Conservation (phyloP, 1,284 basidiomycete genomes). For the Marasmius fiardii region DNA sequence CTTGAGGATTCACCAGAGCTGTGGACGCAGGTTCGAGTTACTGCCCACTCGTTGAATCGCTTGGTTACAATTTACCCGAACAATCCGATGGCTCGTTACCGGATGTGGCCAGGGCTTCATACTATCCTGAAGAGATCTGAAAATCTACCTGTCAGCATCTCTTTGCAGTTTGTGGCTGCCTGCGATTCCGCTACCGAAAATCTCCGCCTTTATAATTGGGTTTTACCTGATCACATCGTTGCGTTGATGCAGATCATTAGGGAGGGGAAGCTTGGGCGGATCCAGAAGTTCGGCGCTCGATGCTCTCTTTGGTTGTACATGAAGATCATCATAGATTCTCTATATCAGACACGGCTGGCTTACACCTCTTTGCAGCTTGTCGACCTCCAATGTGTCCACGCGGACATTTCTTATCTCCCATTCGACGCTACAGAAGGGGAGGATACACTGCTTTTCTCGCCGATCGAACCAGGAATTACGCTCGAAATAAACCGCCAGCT, state of each 20-base stretch:
- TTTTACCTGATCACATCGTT: not conserved
- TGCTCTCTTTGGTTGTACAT: not conserved
- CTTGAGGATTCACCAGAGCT: not conserved
- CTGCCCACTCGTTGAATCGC: too few species aligned
- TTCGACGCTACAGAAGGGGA: not conserved
- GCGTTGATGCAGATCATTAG: not conserved
- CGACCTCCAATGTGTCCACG: not conserved
- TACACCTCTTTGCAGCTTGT: not conserved
- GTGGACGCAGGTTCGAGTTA: not conserved
- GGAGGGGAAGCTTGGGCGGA: not conserved
- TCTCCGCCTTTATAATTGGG: not conserved
- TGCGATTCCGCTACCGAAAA: too few species aligned
- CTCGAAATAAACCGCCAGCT: not conserved
- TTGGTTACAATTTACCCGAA: too few species aligned
- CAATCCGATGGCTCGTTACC: not conserved
- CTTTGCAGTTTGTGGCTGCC: not conserved
- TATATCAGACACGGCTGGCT: not conserved
- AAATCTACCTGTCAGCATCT: not conserved
- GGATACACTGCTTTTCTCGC: not conserved
- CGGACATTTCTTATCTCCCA: too few species aligned
- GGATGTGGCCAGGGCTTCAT: not conserved
- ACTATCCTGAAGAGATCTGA: not conserved
- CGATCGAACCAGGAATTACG: not conserved
- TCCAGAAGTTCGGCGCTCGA: not conserved
- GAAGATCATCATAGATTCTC: not conserved